Conservation (phyloP, 2,329 filamentous ascomycete species). For the Xylaria sp. region DNA sequence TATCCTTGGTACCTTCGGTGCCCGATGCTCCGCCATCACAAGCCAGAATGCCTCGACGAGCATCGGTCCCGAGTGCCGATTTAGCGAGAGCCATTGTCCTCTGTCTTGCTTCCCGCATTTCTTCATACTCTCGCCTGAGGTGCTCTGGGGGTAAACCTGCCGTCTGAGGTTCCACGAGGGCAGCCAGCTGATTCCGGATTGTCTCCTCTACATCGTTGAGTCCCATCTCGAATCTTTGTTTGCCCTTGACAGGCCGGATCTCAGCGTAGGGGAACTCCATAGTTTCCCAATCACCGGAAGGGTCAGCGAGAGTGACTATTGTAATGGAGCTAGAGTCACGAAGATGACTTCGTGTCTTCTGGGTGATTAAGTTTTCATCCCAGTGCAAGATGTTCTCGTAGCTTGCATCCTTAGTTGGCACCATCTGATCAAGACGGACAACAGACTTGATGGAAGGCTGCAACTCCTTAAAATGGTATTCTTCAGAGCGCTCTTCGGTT, state of each 20-base stretch:
- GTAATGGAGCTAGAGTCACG: constrained; percentile 28
- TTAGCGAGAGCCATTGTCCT: constrained; percentile 24
- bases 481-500: constrained; percentile 28
- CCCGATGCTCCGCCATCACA: constrained; percentile 7
- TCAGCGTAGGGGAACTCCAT: constrained; percentile 41
- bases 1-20: background rate
- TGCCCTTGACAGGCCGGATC: constrained; percentile 39
- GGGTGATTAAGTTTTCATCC: constrained; percentile 16
- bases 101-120: constrained; percentile 23
- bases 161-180: constrained; percentile 41
- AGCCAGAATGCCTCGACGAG: background rate
- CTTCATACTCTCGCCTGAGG: constrained; percentile 39
- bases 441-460: constrained; percentile 33
- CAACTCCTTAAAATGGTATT: constrained; percentile 30
- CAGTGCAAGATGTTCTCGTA: constrained; percentile 37
- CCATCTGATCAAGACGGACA: constrained; percentile 38
- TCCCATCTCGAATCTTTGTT: constrained; percentile 36
- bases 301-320: constrained; percentile 21
- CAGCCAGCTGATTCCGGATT: constrained; percentile 33
- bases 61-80: constrained; percentile 6
- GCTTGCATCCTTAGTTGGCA: constrained; percentile 33
- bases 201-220: constrained; percentile 35
- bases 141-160: constrained; percentile 40
- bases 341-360: background rate
- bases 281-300: constrained; percentile 18